Evolutionary conservation across 1,284 basidiomycete genomes (phyloP), one percentile per base, ranked within the genome.

Genomic region (Pascua guehoae): DNA sequence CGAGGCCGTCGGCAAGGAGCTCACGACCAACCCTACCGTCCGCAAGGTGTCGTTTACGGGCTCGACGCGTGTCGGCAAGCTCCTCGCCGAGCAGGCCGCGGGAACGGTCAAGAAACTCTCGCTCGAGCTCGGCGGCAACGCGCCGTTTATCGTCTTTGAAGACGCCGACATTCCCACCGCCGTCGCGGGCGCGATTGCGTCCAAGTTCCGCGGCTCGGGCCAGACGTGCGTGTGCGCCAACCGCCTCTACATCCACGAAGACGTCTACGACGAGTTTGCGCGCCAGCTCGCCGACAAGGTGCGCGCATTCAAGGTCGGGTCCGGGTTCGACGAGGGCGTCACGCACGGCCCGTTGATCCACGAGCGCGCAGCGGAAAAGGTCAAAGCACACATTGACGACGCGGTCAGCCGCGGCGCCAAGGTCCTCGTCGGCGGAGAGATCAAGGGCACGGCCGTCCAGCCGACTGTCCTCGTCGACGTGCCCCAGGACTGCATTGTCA

Each of bases 301-400:
- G 18, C 80, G 88, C n/a, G 78, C 83, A 36, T 97, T 98, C 83
- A 94, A 91, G 72, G 81, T 95, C 58, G 94, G 96, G 32, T 85
- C 92, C 63, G 95, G 95, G 5, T 83, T 94, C 44, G 88, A 93
- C 59, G 83, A 86, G 57, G 83, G 83, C 60, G 85, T 83, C 36
- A 97, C 92, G 0, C 93, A 97, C 68, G 96, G 96, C 0, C 96
- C 96, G 12, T 81, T 99, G 51, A 96, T 98, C 64, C 92, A 96
- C 77, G 78, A 81, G 24, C 86, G 85, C 32, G 93, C 94, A 0
- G 80, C 93, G 49, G 84, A 88, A 62, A 99, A 99, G 79, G 92
- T 95, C 16, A 80, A 85, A 62, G 79, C 82, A 60, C 96, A 99
- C 78, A 86, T 98, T 58, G 83, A 91, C 48, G 88, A 94, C 67